Conservation (phyloP, 1,284 basidiomycete species). For the Trichosporon ovoides region DNA sequence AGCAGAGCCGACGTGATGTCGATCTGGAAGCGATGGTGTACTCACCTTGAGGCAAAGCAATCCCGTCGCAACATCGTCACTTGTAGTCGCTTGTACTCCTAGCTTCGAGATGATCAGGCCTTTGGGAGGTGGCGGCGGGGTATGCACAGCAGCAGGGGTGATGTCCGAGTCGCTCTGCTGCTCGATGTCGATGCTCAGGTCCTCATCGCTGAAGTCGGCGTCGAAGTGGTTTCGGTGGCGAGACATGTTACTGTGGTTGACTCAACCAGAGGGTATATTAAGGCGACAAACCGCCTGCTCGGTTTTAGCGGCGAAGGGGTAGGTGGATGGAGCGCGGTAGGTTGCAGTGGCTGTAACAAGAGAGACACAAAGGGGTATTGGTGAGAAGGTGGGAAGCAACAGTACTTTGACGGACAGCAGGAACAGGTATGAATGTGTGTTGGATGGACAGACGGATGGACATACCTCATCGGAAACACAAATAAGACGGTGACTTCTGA, state of each 20-base stretch:
- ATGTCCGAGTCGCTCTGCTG: background rate
- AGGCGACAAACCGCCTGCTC: background rate
- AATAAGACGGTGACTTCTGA: background rate
- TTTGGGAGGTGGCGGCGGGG: constrained; percentile 15
- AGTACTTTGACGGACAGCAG: too few species aligned
- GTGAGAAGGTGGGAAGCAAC: too few species aligned
- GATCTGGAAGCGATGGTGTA: background rate
- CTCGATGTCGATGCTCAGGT: background rate
- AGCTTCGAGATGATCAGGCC: constrained; percentile 36
- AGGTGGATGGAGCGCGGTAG: background rate
- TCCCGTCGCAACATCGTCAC: constrained; percentile 24
- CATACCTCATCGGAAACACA: background rate
- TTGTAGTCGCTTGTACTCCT: constrained; percentile 30
- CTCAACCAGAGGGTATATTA: background rate
- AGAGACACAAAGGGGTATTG: too few species aligned
- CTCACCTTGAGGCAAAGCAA: constrained; percentile 39
- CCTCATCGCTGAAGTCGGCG: constrained; percentile 1
- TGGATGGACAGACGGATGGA: background rate
- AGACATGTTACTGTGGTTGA: constrained; percentile 6
- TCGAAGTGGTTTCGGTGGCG: constrained; percentile 1
- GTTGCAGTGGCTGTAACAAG: too few species aligned
- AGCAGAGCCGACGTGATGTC: background rate
- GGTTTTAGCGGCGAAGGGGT: background rate
- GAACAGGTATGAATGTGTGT: too few species aligned
- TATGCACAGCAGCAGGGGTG: background rate